Percentiles rank a stretch among this genome's conserved stretches.
Evolutionary conservation across 345 rosid genomes (phyloP).

Genomic region (Aethionema arabicum): DNA sequence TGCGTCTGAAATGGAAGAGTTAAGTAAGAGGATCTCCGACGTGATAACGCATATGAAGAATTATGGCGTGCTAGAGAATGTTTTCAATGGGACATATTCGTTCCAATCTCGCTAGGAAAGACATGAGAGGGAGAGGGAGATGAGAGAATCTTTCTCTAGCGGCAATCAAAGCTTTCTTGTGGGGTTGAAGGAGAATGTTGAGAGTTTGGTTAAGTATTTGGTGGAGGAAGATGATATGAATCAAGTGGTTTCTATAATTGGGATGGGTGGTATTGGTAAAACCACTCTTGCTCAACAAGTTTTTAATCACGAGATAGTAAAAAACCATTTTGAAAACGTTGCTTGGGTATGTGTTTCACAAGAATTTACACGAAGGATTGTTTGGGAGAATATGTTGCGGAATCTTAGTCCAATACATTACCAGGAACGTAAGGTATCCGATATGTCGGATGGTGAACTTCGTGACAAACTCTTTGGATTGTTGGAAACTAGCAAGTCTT

Average conservation of each 20-base stretch:
- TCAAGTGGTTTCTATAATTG: constrained; percentile 37
- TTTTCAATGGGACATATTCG: background rate
- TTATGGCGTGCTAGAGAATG: constrained; percentile 18
- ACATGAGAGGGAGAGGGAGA: constrained; percentile 17
- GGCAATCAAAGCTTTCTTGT: constrained; percentile 32
- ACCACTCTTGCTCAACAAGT: constrained; percentile 42
- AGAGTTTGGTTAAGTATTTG: constrained; percentile 26
- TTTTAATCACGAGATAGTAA: constrained; percentile 9
- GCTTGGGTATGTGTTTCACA: no score
- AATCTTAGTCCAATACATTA: no score
- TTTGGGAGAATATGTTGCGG: no score
- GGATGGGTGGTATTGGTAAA: constrained; percentile 53
- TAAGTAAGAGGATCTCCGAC: constrained; percentile 31
- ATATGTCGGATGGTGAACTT: no score
- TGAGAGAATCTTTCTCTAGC: constrained; percentile 32
- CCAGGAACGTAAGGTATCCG: no score
- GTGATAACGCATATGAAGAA: constrained; percentile 31
- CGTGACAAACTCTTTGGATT: no score
- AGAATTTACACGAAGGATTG: no score
- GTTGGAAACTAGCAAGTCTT: no score
- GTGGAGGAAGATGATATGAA: background rate
- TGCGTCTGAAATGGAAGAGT: background rate
- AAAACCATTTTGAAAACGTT: no score
- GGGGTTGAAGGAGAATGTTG: constrained; percentile 37
- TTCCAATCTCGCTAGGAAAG: background rate